phyloP scores from a whole-genome alignment of 1,284 basidiomycete species.

The Heterobasidion parviporum region DNA sequence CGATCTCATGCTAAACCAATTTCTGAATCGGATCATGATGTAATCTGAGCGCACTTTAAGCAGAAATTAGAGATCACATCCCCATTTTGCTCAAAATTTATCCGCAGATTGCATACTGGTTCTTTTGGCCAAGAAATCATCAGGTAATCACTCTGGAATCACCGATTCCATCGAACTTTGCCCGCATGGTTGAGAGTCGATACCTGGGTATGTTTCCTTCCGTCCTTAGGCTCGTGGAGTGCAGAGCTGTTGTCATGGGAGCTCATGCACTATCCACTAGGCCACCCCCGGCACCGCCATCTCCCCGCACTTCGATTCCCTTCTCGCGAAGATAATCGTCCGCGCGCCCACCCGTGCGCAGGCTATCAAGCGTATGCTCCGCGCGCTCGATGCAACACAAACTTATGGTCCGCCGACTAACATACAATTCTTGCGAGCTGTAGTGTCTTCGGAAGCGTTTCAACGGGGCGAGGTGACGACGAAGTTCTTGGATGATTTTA shows the following conservation, averaged over 20 bases:
- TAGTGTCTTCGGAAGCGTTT: too few relatives aligned
- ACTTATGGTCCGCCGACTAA: slow-evolving; percentile 51
- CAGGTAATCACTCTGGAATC: too few relatives aligned
- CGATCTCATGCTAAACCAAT: too few relatives aligned
- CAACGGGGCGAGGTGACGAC: too few relatives aligned
- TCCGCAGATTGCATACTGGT: too few relatives aligned
- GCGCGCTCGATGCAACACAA: slow-evolving; percentile 27
- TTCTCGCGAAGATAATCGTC: slow-evolving; percentile 48
- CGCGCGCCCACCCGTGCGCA: slow-evolving; percentile 30
- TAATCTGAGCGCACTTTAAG: too few relatives aligned
- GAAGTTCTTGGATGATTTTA: too few relatives aligned
- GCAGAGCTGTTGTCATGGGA: background rate
- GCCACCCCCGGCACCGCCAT: slow-evolving; percentile 38
- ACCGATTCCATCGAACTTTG: too few relatives aligned
- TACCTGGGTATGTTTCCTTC: slow-evolving; percentile 32
- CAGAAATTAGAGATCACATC: too few relatives aligned
- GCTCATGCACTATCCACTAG: slow-evolving; percentile 2
- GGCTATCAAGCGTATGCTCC: slow-evolving; percentile 29
- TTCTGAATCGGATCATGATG: too few relatives aligned
- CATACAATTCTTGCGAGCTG: slow-evolving; percentile 33
- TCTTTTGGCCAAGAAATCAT: too few relatives aligned
- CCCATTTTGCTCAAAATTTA: too few relatives aligned
- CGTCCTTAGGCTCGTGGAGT: background rate
- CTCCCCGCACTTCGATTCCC: slow-evolving; percentile 51
- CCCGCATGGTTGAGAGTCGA: slow-evolving; percentile 53